Percentiles rank a stretch among this genome's conserved stretches.
Evolutionary conservation across 345 rosid species (phyloP).

Genomic region (Trapa incisa): DNA sequence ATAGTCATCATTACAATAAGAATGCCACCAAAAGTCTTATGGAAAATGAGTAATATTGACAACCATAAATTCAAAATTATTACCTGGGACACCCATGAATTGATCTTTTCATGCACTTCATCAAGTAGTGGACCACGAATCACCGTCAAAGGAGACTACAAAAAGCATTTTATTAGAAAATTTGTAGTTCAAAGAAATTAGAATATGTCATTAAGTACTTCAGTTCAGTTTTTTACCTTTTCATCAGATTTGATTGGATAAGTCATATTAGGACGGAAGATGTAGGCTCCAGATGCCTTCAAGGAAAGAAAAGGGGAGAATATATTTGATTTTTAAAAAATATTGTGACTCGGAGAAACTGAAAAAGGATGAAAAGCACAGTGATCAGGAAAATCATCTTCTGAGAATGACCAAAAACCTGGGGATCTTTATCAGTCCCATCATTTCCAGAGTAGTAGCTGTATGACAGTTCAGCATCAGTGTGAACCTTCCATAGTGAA

Average conservation of each 20-base stretch:
- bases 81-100: conserved; percentile 89
- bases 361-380: neutral
- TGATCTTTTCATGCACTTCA: conserved; percentile 68
- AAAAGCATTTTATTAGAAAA: conserved; percentile 11
- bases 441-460: conserved; percentile 77
- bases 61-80: neutral
- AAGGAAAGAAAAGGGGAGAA: conserved; percentile 8
- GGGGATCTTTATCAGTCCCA: conserved; percentile 83
- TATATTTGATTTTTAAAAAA: neutral
- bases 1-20: neutral
- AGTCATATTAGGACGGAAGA: conserved; percentile 71
- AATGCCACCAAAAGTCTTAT: neutral
- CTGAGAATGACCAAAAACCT: conserved; percentile 24
- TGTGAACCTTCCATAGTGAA: conserved; percentile 29
- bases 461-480: conserved; percentile 51
- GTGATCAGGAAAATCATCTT: neutral
- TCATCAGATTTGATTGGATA: conserved; percentile 32
- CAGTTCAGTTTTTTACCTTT: conserved; percentile 30
- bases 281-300: conserved; percentile 94
- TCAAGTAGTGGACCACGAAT: conserved; percentile 70
- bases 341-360: conserved; percentile 5
- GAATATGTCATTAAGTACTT: neutral
- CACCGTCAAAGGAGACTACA: conserved; percentile 47
- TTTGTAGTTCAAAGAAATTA: neutral
- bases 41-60: neutral